These are phyloP conservation scores for Pisolithus microcarpus DNA, from an alignment of 768 basidiomycete species.

Conservation along the genomic window DNA sequence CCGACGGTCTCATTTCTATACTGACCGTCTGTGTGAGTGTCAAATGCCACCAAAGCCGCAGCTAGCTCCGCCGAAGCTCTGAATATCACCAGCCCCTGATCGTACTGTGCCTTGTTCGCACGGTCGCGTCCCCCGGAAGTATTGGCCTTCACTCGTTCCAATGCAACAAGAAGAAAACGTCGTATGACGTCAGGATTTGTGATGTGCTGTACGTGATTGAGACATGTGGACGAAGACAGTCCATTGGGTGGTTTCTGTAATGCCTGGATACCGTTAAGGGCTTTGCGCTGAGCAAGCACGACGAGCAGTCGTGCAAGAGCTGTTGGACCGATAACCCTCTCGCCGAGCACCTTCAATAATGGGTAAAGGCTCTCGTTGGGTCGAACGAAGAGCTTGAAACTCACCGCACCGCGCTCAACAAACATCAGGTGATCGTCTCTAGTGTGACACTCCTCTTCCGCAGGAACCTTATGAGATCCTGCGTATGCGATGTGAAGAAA, in stretches of 20 bases:
- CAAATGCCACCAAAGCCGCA: conserved; percentile 25
- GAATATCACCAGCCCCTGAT: conserved; percentile 21
- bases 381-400: conserved; percentile 17
- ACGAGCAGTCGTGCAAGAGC: conserved; percentile 23
- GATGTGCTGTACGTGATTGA: conserved; percentile 22
- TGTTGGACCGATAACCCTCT: conserved; percentile 21
- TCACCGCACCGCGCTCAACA: conserved; percentile 12
- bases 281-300: conserved; percentile 22
- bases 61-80: conserved; percentile 27
- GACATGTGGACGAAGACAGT: conserved; percentile 10
- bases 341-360: conserved; percentile 15
- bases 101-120: conserved; percentile 10
- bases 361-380: conserved; percentile 11
- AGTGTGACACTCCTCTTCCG: background rate
- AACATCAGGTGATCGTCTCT: conserved; percentile 3
- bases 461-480: conserved; percentile 13
- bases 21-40: conserved; percentile 20
- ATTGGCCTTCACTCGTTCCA: conserved; percentile 13
- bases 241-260: conserved; percentile 19
- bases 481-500: conserved; percentile 20
- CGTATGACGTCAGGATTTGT: conserved; percentile 17
- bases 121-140: conserved; percentile 18
- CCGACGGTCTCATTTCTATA: conserved; percentile 15
- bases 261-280: conserved; percentile 15
- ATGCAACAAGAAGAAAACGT: conserved; percentile 15